Evolutionary conservation across 2,329 filamentous ascomycete species (phyloP), one percentile per base, ranked within the genome.

Genomic region (Beauveria pseudobassiana): DNA sequence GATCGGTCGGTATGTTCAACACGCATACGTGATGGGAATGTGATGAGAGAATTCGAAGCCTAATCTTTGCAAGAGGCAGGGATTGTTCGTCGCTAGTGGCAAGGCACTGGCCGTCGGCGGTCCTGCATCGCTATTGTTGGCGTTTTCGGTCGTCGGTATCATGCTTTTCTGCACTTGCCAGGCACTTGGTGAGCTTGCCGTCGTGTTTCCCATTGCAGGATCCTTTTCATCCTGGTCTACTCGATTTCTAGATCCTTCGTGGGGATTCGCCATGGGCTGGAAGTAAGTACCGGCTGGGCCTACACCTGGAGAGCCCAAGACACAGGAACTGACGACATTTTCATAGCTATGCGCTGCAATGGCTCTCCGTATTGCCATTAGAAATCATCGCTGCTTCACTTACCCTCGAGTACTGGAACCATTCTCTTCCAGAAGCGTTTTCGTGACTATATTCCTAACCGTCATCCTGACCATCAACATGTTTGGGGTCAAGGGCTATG

Each of bases 251-350:
- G 90, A 96, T 70, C 91, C 91, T 1, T 90, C 90, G 1, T 93
- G 89, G 90, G 90, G 90, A 0, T 93, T 93, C 70, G 89, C 90
- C 50, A 93, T 93, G 89, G 90, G 89, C 22, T 93, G 89, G 89
- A 93, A 92, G 78, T 87, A 73, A 34, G 55, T 56, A n/a, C 40
- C n/a, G n/a, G n/a, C n/a, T 14, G 18, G 12, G 34, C 12, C 16
- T 10, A 20, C 9, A 5, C 9, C 18, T 43, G 6, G 5, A 42
- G 1, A 24, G 1, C 12, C 1, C 9, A 3, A 20, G 16, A 16
- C 7, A 6, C 12, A 45, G 53, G 2, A 0, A 20, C 55, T 62
- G 28, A 59, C 55, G 14, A 16, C 24, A 16, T 46, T 22, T 6
- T n/a, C 20, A 22, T 68, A 90, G 87, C 70, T 96, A 96, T 73